These are phyloP conservation scores for Colletotrichum sp. DNA, from an alignment of 2,329 filamentous ascomycete species.

Conservation along the genomic window DNA sequence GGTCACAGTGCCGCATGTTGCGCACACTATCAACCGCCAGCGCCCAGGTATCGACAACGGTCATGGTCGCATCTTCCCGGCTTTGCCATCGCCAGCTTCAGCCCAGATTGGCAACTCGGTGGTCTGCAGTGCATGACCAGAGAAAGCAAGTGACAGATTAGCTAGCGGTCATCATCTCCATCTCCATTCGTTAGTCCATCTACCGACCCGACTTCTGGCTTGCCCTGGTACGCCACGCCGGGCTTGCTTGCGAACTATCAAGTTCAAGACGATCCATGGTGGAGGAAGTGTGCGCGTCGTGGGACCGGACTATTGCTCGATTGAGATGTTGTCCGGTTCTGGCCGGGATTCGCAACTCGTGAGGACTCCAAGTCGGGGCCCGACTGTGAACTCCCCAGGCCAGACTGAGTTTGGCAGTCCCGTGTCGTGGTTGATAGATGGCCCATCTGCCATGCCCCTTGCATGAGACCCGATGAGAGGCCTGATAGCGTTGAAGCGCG, in stretches of 20 bases:
- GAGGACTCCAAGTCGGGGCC: neutral
- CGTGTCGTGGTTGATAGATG: neutral
- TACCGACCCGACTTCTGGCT: neutral
- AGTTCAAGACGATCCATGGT: neutral
- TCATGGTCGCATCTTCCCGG: too few relatives aligned
- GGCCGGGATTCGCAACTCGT: neutral
- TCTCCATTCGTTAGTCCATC: neutral
- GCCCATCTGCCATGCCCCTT: neutral
- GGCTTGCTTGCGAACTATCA: neutral
- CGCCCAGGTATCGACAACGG: neutral
- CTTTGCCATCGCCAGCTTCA: too few relatives aligned
- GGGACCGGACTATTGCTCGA: neutral
- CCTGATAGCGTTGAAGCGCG: neutral
- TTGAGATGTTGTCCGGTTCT: neutral
- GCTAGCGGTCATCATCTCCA: neutral
- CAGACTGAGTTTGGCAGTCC: neutral
- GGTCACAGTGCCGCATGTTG: neutral
- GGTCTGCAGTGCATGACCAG: too few relatives aligned
- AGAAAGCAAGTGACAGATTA: neutral
- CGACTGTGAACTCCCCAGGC: too few relatives aligned
- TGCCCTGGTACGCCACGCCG: neutral
- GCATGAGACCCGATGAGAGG: slow-evolving; percentile 15
- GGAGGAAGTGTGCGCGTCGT: neutral
- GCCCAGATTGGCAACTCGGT: too few relatives aligned
- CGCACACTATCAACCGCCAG: neutral